These are phyloP conservation scores for Dicorynia guianensis DNA, from an alignment of 306 rosid species.

Conservation along the genomic window DNA sequence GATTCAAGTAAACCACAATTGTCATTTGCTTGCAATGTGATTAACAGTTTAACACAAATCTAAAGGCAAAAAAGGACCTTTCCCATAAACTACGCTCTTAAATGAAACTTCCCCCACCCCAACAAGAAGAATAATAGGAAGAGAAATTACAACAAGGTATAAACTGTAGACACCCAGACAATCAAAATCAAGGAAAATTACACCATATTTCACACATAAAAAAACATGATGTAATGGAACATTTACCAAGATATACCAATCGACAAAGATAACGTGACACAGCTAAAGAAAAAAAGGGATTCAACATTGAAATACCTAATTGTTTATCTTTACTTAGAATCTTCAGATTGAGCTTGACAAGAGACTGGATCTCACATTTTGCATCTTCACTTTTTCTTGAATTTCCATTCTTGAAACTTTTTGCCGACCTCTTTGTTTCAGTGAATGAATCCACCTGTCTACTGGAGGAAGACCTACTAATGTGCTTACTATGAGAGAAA, in stretches of 20 bases:
- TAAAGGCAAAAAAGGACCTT: background rate
- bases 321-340: conserved; percentile 56
- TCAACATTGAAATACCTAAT: conserved; percentile 55
- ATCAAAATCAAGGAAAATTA: background rate
- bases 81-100: conserved; percentile 12
- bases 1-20: conserved; percentile 29
- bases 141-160: conserved; percentile 14
- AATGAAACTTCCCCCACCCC: background rate
- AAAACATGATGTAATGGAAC: conserved; percentile 3
- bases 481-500: conserved; percentile 29
- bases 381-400: conserved; percentile 45
- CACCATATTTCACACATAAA: background rate
- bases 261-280: background rate
- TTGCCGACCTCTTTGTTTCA: conserved; percentile 33
- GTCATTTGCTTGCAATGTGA: conserved; percentile 18
- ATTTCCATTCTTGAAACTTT: conserved; percentile 32
- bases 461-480: conserved; percentile 35
- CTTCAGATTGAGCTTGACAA: conserved; percentile 82
- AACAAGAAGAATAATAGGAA: background rate
- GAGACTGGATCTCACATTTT: conserved; percentile 72
- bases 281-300: background rate
- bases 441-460: conserved; percentile 20
- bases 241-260: conserved; percentile 16
- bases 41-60: conserved; percentile 19
- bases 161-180: background rate